phyloP scores from a whole-genome alignment of 2,329 filamentous ascomycete genomes.

The Penicillium sp. region DNA sequence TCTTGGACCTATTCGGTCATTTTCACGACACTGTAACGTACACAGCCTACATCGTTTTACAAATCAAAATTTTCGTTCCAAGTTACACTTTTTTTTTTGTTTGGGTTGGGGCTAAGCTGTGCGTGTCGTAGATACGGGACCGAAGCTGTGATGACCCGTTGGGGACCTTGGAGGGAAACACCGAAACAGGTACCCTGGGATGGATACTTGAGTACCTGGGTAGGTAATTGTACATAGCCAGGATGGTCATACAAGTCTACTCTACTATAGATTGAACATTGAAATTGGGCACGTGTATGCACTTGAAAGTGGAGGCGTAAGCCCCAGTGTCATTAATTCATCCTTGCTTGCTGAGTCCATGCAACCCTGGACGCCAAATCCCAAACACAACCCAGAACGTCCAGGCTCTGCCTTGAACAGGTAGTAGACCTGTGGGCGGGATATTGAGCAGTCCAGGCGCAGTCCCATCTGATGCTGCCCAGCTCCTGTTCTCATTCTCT shows the following conservation, averaged over 20 bases:
- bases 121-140: conserved; percentile 25
- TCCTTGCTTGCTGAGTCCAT: not conserved
- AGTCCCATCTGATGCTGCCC: not conserved
- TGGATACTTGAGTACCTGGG: not conserved
- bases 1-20: conserved; percentile 2
- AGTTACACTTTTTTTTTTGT: too few species aligned
- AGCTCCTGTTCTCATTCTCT: not conserved
- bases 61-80: conserved; percentile 13
- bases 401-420: too few species aligned
- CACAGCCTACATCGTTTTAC: conserved; percentile 27
- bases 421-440: too few species aligned
- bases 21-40: conserved; percentile 38
- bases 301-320: not conserved
- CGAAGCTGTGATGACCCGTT: conserved; percentile 26
- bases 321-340: not conserved
- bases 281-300: not conserved
- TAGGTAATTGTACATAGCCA: not conserved
- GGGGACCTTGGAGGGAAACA: not conserved
- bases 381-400: not conserved
- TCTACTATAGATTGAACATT: not conserved
- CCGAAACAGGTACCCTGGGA: too few species aligned
- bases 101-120: conserved; percentile 24
- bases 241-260: not conserved
- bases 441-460: too few species aligned
- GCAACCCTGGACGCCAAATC: not conserved